These are phyloP conservation scores for Cryphonectria nitschkei DNA, from an alignment of 2,329 filamentous ascomycete genomes.

Conservation along the genomic window DNA sequence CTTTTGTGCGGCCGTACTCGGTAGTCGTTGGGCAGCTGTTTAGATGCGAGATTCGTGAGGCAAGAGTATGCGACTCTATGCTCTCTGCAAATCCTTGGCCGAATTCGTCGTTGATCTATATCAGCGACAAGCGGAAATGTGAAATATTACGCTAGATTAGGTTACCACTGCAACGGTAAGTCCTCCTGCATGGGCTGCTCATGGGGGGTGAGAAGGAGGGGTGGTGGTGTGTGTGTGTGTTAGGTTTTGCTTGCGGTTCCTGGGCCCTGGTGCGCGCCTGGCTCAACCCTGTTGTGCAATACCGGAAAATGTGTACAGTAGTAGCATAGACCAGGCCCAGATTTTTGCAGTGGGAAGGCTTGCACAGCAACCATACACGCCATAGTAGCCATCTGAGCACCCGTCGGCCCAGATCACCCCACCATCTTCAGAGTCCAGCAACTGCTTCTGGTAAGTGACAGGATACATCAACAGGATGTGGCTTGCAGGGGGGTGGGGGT, in stretches of 20 bases:
- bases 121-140: neutral
- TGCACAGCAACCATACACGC: neutral
- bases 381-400: constrained; percentile 5
- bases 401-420: neutral
- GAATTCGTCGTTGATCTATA: neutral
- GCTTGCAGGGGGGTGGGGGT: neutral
- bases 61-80: neutral
- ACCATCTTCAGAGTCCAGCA: neutral
- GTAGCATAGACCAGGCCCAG: neutral
- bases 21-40: neutral
- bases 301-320: neutral
- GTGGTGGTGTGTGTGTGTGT: neutral
- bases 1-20: neutral
- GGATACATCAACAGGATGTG: neutral
- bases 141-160: neutral
- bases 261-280: neutral
- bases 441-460: constrained; percentile 1
- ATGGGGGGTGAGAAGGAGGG: neutral
- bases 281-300: neutral
- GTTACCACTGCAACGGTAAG: neutral
- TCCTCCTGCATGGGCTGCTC: neutral
- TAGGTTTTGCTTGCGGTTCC: neutral
- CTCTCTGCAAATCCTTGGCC: neutral
- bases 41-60: neutral
- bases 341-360: neutral